phyloP scores from a whole-genome alignment of 2,329 filamentous ascomycete species.

The Anisogramma anomala region DNA sequence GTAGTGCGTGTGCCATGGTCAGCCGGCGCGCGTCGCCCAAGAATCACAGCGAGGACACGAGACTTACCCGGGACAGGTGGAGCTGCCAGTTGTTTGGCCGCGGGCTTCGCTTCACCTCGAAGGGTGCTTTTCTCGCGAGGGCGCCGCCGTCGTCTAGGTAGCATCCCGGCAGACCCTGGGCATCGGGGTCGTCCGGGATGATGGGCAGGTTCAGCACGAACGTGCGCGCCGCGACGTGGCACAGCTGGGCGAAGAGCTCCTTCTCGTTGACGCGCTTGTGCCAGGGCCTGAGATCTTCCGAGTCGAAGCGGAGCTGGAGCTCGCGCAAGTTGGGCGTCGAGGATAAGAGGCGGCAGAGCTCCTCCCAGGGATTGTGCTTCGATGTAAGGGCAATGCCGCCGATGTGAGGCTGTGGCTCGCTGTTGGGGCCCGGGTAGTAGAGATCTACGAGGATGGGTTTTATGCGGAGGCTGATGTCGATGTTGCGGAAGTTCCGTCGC shows the following conservation, averaged over 20 bases:
- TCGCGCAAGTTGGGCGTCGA: conserved; percentile 15
- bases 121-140: conserved; percentile 13
- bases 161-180: conserved; percentile 10
- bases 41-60: not conserved
- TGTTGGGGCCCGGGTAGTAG: conserved; percentile 16
- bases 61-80: conserved; percentile 15
- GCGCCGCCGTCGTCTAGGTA: conserved; percentile 16
- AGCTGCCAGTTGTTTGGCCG: conserved; percentile 20
- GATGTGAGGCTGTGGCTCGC: conserved; percentile 11
- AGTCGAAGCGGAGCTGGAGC: conserved; percentile 21
- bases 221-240: conserved; percentile 11
- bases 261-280: conserved; percentile 21
- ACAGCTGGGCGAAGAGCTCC: conserved; percentile 18
- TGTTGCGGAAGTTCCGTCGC: conserved; percentile 12
- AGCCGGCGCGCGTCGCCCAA: not conserved
- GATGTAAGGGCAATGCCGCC: conserved; percentile 13
- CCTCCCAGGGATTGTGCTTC: conserved; percentile 20
- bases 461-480: conserved; percentile 20
- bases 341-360: conserved; percentile 17
- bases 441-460: conserved; percentile 20
- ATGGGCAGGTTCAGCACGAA: conserved; percentile 19
- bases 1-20: conserved; percentile 1
- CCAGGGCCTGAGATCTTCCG: conserved; percentile 22
- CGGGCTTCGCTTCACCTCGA: conserved; percentile 16
- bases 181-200: conserved; percentile 11